These are phyloP conservation scores for Talaromyces sp. DNA, from an alignment of 2,329 filamentous ascomycete genomes.

Conservation along the genomic window DNA sequence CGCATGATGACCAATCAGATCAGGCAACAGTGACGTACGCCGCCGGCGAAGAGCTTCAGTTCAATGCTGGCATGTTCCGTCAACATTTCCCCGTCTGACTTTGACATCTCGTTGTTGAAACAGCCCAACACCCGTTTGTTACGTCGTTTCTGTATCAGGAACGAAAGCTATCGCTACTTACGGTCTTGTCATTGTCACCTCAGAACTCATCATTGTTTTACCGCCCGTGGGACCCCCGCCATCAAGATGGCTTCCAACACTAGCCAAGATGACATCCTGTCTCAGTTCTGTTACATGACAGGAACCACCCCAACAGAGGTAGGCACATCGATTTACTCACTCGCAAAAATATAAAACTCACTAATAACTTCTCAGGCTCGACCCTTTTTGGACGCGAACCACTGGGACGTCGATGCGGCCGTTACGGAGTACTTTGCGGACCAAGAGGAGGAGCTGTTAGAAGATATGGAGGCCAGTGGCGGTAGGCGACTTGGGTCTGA, in stretches of 20 bases:
- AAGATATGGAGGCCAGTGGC: constrained; percentile 24
- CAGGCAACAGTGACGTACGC: constrained; percentile 33
- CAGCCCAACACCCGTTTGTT: background rate
- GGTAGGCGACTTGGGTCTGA: constrained; percentile 20
- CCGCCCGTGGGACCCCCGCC: constrained; percentile 5
- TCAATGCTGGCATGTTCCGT: background rate
- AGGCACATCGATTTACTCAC: constrained; percentile 13
- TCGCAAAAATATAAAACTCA: background rate
- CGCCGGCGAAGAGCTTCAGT: constrained; percentile 1
- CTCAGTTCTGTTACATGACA: constrained; percentile 54
- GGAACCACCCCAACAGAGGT: constrained; percentile 46
- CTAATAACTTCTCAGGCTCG: constrained; percentile 49
- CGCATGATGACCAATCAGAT: constrained; percentile 32
- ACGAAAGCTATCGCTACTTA: background rate
- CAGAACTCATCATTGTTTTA: background rate
- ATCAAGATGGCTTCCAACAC: constrained; percentile 28
- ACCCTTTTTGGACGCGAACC: constrained; percentile 58
- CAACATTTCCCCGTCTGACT: background rate
- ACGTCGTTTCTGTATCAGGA: background rate
- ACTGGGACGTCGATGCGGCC: constrained; percentile 62
- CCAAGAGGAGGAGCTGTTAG: constrained; percentile 30
- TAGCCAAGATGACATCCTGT: constrained; percentile 38
- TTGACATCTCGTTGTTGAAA: background rate
- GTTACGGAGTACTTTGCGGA: constrained; percentile 56
- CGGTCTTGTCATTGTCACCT: background rate